Conservation (phyloP, 2,329 filamentous ascomycete genomes). For the Arachnomyces sp. region DNA sequence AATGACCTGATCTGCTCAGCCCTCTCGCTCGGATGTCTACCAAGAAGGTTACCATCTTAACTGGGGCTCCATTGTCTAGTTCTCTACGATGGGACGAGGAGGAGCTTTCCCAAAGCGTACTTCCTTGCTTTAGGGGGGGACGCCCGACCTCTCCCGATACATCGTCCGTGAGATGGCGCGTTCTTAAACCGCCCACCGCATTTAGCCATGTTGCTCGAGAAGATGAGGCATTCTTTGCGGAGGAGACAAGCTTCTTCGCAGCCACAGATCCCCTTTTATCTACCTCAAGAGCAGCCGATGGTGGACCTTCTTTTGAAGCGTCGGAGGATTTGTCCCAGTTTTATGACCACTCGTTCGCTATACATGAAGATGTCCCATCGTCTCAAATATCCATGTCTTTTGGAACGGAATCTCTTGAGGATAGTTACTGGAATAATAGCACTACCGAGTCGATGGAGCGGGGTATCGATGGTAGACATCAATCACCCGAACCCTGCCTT, state of each 20-base stretch:
- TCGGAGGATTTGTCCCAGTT: conserved; percentile 52
- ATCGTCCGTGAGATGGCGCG: conserved; percentile 10
- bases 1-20: too few species aligned
- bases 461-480: conserved; percentile 8
- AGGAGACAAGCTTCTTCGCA: conserved; percentile 2
- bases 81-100: conserved; percentile 48
- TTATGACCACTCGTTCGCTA: conserved; percentile 66
- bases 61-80: conserved; percentile 52
- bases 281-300: background rate
- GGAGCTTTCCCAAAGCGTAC: conserved; percentile 43
- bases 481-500: conserved; percentile 5
- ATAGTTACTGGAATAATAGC: conserved; percentile 17
- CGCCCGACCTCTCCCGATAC: conserved; percentile 1
- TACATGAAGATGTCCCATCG: conserved; percentile 49
- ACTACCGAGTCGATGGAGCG: conserved; percentile 8
- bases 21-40: too few species aligned
- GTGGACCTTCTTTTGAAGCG: conserved; percentile 12
- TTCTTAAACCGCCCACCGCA: conserved; percentile 1
- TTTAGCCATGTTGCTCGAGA: background rate
- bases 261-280: conserved; percentile 6
- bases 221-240: background rate
- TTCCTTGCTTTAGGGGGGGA: conserved; percentile 17
- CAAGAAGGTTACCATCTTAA: conserved; percentile 40
- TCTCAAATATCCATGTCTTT: conserved; percentile 19
- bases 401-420: conserved; percentile 17